Percentiles rank a stretch among this genome's conserved stretches.
These are phyloP conservation scores for Cercospora citrullina DNA, from an alignment of 2,329 filamentous ascomycete genomes.

Conservation along the genomic window DNA sequence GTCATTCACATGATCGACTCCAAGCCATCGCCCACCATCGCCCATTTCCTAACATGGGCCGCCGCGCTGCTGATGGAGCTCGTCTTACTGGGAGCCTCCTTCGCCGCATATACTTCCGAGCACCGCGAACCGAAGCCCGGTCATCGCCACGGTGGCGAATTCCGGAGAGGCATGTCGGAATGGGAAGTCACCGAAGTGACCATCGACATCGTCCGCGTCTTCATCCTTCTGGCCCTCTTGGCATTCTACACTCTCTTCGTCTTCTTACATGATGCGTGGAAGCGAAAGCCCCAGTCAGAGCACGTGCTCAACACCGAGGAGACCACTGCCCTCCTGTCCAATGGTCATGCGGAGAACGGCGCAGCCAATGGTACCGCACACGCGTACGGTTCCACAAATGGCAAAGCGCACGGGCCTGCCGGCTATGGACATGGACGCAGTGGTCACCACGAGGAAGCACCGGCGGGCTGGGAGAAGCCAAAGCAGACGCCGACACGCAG, in stretches of 20 bases:
- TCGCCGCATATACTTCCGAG: slow-evolving; percentile 65
- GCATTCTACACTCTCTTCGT: slow-evolving; percentile 61
- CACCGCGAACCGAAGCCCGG: slow-evolving; percentile 64
- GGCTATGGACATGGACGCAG: slow-evolving; percentile 35
- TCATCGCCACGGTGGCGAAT: slow-evolving; percentile 41
- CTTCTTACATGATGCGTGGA: slow-evolving; percentile 39
- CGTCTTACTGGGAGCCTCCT: slow-evolving; percentile 67
- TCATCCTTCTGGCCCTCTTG: slow-evolving; percentile 62
- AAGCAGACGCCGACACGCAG: slow-evolving; percentile 81
- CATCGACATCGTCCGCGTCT: slow-evolving; percentile 67
- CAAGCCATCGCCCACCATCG: slow-evolving; percentile 73
- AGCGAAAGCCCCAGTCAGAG: slow-evolving; percentile 42
- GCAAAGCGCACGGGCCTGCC: slow-evolving; percentile 46
- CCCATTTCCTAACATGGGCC: slow-evolving; percentile 79
- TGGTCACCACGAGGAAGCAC: slow-evolving; percentile 37
- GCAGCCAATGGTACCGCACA: slow-evolving; percentile 44
- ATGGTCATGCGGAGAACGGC: slow-evolving; percentile 47
- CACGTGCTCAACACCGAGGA: slow-evolving; percentile 53
- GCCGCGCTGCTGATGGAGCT: slow-evolving; percentile 72
- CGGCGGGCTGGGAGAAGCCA: slow-evolving; percentile 83
- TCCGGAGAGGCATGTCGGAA: slow-evolving; percentile 47
- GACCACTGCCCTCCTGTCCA: slow-evolving; percentile 62
- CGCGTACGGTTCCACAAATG: slow-evolving; percentile 40
- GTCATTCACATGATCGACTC: slow-evolving; percentile 85
- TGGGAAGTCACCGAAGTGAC: slow-evolving; percentile 68